These are phyloP conservation scores for Boletus vermiculosoides DNA, from an alignment of 768 basidiomycete genomes.

Conservation along the genomic window DNA sequence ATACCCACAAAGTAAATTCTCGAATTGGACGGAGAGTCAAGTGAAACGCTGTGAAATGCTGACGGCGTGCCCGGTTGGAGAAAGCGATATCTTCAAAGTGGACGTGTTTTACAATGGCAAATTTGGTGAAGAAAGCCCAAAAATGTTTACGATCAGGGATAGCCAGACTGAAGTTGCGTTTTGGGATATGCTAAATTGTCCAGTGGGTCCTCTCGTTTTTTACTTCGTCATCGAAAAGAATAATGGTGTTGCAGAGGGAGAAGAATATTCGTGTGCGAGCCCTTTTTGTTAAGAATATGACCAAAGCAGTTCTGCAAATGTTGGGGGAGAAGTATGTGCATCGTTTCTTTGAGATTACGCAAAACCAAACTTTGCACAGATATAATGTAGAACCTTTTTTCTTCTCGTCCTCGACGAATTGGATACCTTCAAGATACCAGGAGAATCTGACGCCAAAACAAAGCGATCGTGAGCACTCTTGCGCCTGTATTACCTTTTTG, in stretches of 20 bases:
- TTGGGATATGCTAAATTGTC: constrained; percentile 34
- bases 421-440: constrained; percentile 67
- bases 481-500: constrained; percentile 16
- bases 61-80: constrained; percentile 13
- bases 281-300: constrained; percentile 50
- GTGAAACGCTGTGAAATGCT: constrained; percentile 34
- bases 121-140: background rate
- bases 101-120: constrained; percentile 16
- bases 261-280: constrained; percentile 43
- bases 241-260: constrained; percentile 27
- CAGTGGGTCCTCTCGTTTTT: constrained; percentile 32
- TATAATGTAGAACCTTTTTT: constrained; percentile 63
- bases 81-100: constrained; percentile 23
- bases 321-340: constrained; percentile 49
- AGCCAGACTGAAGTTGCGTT: constrained; percentile 21
- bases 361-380: constrained; percentile 22
- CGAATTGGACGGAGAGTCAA: constrained; percentile 34
- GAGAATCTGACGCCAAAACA: constrained; percentile 40
- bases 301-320: constrained; percentile 53
- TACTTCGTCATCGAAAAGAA: background rate
- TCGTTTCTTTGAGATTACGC: background rate
- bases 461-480: constrained; percentile 53
- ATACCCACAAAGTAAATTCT: constrained; percentile 32
- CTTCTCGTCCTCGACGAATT: constrained; percentile 61
- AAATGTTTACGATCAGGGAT: constrained; percentile 4